Evolutionary conservation across 306 rosid species (phyloP), one percentile per base, ranked within the genome.

Genomic region (Vigna unguiculata): DNA sequence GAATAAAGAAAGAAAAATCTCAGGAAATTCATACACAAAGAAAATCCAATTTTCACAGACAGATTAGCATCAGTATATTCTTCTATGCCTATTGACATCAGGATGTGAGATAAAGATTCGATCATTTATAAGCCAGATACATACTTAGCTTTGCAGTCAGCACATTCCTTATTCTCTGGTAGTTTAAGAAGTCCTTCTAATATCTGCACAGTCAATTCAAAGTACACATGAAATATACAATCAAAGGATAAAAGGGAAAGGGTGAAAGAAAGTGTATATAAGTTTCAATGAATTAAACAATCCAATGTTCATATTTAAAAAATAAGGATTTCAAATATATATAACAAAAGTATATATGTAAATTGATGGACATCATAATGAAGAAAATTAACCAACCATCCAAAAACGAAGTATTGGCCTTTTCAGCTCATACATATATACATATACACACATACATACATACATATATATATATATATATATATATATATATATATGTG

Each of bases 71-170:
- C 28, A 36, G 48, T 46, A 60, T 86, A 62, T 63, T 28, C 74
- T 60, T 3, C 32, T 52, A 59, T 66, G 57, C 19, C 60, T 36
- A 45, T 11, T 40, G 45, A 52, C 49, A 57, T 1, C 9, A 70
- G 38, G 36, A 21, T 34, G 63, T 34, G 51, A 49, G 8, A 62
- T 68, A 61, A 55, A 67, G 63, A 70, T 51, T n/a, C 21, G 70
- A 28, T 76, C 69, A 59, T 69, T 62, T 36, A 41, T 52, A 74
- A 52, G 49, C 63, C 40, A 80, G 71, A 81, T 64, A 83, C 99
- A 65, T 92, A 96, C 99, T 92, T 96, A 73, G 99, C 81, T 89
- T 96, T 96, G 93, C 99, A 96, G 81, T 96, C 99, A 32, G 99
- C 99, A 81, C 99, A 96, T 83, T 96, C 99, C 74, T 93, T 89